These are phyloP conservation scores for Alternaria gansuensis DNA, from an alignment of 2,329 filamentous ascomycete species.

Conservation along the genomic window DNA sequence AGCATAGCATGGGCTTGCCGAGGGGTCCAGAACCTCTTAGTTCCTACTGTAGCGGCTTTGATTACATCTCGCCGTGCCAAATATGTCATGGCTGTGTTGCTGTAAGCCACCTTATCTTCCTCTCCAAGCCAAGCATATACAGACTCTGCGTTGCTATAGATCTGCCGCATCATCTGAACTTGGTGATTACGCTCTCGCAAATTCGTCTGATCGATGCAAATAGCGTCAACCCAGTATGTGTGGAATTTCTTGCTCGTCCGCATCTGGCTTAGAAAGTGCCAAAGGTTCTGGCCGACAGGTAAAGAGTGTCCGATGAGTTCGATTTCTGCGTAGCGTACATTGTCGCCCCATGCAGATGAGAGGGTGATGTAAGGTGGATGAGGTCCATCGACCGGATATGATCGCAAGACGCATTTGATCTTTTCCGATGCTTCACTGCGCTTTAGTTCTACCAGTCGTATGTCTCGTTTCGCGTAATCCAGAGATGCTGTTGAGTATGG, in stretches of 20 bases:
- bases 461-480: no score
- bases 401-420: no score
- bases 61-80: not conserved
- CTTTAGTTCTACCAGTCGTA: no score
- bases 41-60: no score
- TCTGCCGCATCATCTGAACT: slow-evolving; percentile 2
- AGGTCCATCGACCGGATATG: no score
- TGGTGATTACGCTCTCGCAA: not conserved
- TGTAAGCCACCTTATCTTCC: not conserved
- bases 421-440: no score
- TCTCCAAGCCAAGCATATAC: not conserved
- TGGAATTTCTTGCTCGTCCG: not conserved
- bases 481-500: no score
- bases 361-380: not conserved
- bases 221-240: slow-evolving; percentile 1
- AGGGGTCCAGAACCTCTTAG: no score
- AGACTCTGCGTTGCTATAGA: not conserved
- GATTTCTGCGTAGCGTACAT: not conserved
- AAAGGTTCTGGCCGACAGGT: not conserved
- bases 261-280: not conserved
- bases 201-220: not conserved
- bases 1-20: no score
- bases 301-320: not conserved
- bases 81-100: not conserved
- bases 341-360: not conserved